phyloP scores from a whole-genome alignment of 805 yeast species.

The Hemisphaericaspora nanyangensis region DNA sequence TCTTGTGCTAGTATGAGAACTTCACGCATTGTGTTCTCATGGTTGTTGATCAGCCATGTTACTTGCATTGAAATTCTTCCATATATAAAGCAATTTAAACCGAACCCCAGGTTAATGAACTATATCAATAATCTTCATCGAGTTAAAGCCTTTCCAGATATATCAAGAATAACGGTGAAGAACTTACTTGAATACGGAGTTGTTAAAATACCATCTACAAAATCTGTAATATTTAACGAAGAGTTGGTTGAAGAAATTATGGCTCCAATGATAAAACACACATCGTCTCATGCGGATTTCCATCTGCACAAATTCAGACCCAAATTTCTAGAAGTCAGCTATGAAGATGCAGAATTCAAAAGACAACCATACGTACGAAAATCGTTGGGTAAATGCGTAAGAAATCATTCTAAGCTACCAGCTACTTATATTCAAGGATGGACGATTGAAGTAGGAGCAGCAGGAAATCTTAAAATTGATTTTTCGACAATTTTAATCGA shows the following conservation, averaged over 20 bases:
- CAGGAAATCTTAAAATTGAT: conserved; percentile 4
- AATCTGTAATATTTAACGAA: conserved; percentile 2
- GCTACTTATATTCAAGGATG: conserved; percentile 9
- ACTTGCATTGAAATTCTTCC: background rate
- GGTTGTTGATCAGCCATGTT: background rate
- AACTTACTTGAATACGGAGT: conserved; percentile 1
- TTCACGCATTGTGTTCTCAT: background rate
- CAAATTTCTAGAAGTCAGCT: conserved; percentile 1
- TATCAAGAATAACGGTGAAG: background rate
- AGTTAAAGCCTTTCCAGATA: background rate
- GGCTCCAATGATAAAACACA: background rate
- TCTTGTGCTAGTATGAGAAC: background rate
- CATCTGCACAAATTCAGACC: background rate
- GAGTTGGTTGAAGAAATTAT: conserved; percentile 1
- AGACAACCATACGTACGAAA: background rate
- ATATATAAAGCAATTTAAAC: background rate
- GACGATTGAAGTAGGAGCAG: conserved; percentile 6
- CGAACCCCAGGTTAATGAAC: background rate
- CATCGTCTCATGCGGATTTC: background rate
- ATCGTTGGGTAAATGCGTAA: conserved; percentile 7
- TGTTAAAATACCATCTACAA: background rate
- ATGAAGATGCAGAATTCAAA: background rate
- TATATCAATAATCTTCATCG: background rate
- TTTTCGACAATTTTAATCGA: conserved; percentile 2
- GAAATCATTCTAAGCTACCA: conserved; percentile 3